Evolutionary conservation across 352 stramenopile species (phyloP).

Genomic region (Pythium aphanidermatum): DNA sequence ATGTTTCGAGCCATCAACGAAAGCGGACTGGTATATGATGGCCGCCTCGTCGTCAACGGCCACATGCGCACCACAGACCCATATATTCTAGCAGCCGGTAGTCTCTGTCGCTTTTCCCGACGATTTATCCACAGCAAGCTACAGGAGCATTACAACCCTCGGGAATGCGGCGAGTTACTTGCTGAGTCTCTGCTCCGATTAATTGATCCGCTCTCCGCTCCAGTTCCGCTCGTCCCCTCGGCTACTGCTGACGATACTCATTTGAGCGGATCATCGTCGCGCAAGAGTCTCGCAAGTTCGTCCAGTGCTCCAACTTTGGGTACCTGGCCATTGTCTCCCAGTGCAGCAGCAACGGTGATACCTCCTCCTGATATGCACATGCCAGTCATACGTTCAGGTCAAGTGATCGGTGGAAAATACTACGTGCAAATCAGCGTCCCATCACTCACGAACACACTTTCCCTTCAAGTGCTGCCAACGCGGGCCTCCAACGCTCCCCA

Average conservation of each 20-base stretch:
- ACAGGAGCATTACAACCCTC: constrained; percentile 70
- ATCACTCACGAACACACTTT: constrained; percentile 56
- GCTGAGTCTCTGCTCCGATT: constrained; percentile 53
- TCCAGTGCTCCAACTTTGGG: constrained; percentile 11
- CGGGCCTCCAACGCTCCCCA: constrained; percentile 20
- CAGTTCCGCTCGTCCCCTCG: not conserved
- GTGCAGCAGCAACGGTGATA: constrained; percentile 19
- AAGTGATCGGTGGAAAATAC: constrained; percentile 41
- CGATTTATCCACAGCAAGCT: constrained; percentile 71
- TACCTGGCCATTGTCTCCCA: not conserved
- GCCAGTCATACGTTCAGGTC: constrained; percentile 41
- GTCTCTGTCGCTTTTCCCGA: constrained; percentile 73
- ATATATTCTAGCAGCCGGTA: constrained; percentile 61
- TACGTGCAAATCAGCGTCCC: constrained; percentile 76
- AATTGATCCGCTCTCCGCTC: constrained; percentile 41
- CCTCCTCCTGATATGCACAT: constrained; percentile 66
- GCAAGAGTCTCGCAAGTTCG: constrained; percentile 10
- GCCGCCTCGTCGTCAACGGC: constrained; percentile 85
- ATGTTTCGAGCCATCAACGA: constrained; percentile 89
- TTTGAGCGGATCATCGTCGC: constrained; percentile 2
- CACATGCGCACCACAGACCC: constrained; percentile 82
- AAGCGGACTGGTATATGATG: constrained; percentile 90
- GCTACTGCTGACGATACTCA: not conserved
- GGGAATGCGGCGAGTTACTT: constrained; percentile 72
- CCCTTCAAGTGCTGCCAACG: constrained; percentile 51